These are phyloP conservation scores for Paramecium octaurelia DNA, from an alignment of 73 alveolate species.

Conservation along the genomic window DNA sequence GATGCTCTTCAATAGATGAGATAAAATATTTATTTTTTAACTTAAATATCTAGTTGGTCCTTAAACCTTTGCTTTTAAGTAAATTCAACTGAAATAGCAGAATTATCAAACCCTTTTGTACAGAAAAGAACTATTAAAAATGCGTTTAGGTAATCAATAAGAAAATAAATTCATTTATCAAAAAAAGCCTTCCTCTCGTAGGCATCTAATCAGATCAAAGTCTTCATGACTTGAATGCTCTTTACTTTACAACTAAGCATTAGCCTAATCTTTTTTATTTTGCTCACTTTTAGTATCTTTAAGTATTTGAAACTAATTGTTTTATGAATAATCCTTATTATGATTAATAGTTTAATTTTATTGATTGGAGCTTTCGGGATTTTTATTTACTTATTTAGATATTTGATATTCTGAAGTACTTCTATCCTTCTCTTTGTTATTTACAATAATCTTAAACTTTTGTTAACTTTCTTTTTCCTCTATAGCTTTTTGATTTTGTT, in stretches of 20 bases:
- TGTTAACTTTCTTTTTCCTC: not conserved
- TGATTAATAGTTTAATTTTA: not conserved
- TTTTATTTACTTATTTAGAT: not conserved
- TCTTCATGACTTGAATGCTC: not conserved
- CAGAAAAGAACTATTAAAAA: not conserved
- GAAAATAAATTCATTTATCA: not conserved
- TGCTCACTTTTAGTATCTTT: not conserved
- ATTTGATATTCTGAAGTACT: not conserved
- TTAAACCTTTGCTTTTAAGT: not conserved
- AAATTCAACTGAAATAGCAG: not conserved
- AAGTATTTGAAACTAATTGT: not conserved
- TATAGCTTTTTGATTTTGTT: not conserved
- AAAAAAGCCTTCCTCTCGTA: not conserved
- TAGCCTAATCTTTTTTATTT: not conserved
- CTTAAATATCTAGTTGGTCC: not conserved
- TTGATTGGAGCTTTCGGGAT: not conserved
- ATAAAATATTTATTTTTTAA: not conserved
- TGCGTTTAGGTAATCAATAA: not conserved
- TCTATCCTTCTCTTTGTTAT: not conserved
- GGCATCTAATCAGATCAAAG: not conserved
- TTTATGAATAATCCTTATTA: not conserved
- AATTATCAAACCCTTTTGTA: not conserved
- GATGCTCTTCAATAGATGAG: not conserved
- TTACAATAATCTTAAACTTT: not conserved
- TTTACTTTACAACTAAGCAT: not conserved